Evolutionary conservation across 2,329 filamentous ascomycete species (phyloP).

Genomic region (Ophiostoma himal-ulmi): DNA sequence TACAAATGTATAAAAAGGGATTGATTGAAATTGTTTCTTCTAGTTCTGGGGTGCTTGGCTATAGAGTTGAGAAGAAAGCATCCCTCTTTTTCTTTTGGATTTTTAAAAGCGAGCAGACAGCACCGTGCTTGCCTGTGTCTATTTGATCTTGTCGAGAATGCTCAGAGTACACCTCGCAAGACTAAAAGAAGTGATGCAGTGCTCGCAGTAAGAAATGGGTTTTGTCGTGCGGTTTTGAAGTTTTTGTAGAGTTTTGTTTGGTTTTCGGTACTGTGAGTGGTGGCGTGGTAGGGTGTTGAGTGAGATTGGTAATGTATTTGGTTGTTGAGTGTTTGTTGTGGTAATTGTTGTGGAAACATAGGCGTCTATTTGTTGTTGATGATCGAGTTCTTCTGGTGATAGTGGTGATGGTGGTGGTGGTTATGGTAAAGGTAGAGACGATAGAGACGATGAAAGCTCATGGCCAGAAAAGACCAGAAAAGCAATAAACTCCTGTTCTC

Average conservation of each 20-base stretch:
- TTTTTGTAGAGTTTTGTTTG: neutral
- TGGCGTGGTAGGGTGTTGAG: neutral
- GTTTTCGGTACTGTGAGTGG: neutral
- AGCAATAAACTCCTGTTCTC: slow-evolving; percentile 1
- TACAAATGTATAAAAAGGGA: neutral
- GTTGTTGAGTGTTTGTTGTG: neutral
- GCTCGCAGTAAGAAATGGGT: neutral
- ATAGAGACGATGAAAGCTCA: neutral
- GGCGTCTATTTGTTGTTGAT: neutral
- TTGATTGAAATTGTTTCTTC: neutral
- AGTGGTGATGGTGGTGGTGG: neutral
- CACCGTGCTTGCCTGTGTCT: neutral
- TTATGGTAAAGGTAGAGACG: neutral
- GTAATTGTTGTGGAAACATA: neutral
- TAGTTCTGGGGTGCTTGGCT: slow-evolving; percentile 3
- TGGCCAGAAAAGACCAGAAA: neutral
- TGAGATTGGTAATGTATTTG: neutral
- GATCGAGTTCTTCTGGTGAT: neutral
- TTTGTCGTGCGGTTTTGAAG: slow-evolving; percentile 12
- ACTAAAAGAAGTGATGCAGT: neutral
- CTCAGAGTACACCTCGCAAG: neutral
- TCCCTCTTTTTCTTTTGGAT: slow-evolving; percentile 6
- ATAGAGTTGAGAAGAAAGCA: neutral
- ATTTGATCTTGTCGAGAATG: neutral
- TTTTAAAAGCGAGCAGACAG: neutral